Base-by-base conservation (phyloP, 2,329 filamentous ascomycete genomes). In the Rhinocladiella mackenziei region DNA sequence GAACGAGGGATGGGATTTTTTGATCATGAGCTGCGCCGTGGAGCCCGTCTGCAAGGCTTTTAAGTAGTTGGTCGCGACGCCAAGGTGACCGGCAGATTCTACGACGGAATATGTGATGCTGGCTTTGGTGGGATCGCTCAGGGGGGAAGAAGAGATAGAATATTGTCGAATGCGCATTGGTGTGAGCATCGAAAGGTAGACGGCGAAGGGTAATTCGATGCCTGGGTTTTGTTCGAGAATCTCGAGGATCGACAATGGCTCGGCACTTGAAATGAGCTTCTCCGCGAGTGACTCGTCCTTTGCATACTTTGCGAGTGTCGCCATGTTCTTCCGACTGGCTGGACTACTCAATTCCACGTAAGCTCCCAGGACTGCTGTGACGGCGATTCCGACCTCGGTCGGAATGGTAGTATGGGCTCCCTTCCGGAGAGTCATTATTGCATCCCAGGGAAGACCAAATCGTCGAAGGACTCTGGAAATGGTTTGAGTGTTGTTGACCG, bases 151-250 rank as follows among this genome's bases (percentile, higher is more conserved):
- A 0, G 84, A 88, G 58, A 89, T 87, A 22, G 81, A 86, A 69
- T 89, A 89, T 62, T 86, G 82, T n/a, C 84, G 76, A 28, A 86
- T 74, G 19, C 84, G 80, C 80, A 92, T 86, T 0, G 85, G 82
- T 1, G 84, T 83, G 1, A 89, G 74, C 72, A 88, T 82, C 23
- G 74, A 72, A 5, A 92, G 71, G 67, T 84, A 91, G 13, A 77
- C 66, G 3, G 74, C 74, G 17, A 92, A 74, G 0, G 84, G 73
- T 0, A 91, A 63, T 2, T 75, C 65, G 22, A 85, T 69, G 0
- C 70, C 64, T 0, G 76, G 71, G 58, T 80, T 83, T 8, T 74
- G 70, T 57, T 86, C 80, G 1, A 91, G 72, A 1, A 91, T 69
- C 49, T 89, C 83, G 5, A 91, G 70, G 0, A 84, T 33, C 4